Evolutionary conservation across 148 eudicot genomes (phyloP).

Genomic region (Cornus controversa): DNA sequence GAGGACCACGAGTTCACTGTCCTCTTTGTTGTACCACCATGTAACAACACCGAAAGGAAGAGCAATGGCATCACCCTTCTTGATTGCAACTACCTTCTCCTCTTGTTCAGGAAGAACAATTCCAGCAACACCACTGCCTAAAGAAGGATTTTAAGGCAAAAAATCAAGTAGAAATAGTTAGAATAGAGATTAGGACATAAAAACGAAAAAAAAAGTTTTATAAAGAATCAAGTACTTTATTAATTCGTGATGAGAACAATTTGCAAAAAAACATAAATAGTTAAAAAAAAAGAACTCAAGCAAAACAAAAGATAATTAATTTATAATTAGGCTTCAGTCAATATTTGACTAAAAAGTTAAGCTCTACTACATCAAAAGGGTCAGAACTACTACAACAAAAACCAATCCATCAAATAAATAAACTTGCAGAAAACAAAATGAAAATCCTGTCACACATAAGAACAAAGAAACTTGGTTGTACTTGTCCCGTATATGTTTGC

Average conservation of each 20-base stretch:
- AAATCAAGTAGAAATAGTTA: background rate
- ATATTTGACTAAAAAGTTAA: too few relatives aligned
- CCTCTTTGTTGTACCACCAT: conserved; percentile 90
- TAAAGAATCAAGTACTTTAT: background rate
- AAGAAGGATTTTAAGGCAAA: background rate
- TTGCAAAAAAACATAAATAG: too few relatives aligned
- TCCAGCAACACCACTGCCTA: conserved; percentile 81
- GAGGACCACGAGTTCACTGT: conserved; percentile 63
- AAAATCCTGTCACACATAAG: too few relatives aligned
- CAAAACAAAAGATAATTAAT: too few relatives aligned
- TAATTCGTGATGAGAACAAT: too few relatives aligned
- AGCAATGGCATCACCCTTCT: conserved; percentile 79
- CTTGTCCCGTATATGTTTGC: too few relatives aligned
- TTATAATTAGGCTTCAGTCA: background rate
- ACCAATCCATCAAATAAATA: too few relatives aligned
- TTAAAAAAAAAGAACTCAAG: too few relatives aligned
- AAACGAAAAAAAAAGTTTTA: background rate
- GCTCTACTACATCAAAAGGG: too few relatives aligned
- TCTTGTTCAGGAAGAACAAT: conserved; percentile 86
- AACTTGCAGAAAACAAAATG: too few relatives aligned
- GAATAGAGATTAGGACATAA: background rate
- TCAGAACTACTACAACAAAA: too few relatives aligned
- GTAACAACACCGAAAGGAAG: conserved; percentile 81
- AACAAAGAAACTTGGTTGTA: too few relatives aligned
- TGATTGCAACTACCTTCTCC: conserved; percentile 75